Percentiles rank a stretch among this genome's conserved stretches.
Conservation (phyloP, 202 grass and related monocot genomes). For the Carex arenaria region DNA sequence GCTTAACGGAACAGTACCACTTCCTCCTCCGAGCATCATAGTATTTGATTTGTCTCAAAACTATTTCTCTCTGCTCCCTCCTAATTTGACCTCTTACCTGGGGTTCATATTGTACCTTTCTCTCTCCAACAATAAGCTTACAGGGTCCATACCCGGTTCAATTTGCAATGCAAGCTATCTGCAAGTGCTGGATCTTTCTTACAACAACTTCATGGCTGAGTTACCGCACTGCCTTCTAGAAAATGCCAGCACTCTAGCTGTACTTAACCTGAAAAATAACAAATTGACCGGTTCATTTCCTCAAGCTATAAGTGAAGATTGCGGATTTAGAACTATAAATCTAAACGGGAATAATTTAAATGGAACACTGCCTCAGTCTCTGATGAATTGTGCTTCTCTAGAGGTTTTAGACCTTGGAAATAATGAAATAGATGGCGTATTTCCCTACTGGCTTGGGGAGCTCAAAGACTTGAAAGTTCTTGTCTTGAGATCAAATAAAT, state of each 20-base stretch:
- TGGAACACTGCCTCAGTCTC: slow-evolving; percentile 22
- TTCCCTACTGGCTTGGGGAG: slow-evolving; percentile 44
- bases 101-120: not conserved
- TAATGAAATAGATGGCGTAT: slow-evolving; percentile 35
- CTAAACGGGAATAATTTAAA: slow-evolving; percentile 31
- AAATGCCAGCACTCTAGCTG: not conserved
- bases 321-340: slow-evolving; percentile 34
- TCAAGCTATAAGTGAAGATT: slow-evolving; percentile 10
- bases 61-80: slow-evolving; percentile 23
- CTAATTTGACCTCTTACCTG: slow-evolving; percentile 20
- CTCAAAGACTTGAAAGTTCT: slow-evolving; percentile 35
- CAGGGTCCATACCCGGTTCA: slow-evolving; percentile 23
- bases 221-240: slow-evolving; percentile 45
- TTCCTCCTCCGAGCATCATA: not conserved
- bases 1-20: slow-evolving; percentile 41
- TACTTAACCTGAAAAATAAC: slow-evolving; percentile 47
- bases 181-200: slow-evolving; percentile 34
- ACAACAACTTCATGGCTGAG: slow-evolving; percentile 41
- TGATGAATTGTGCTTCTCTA: slow-evolving; percentile 22
- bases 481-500: slow-evolving; percentile 39
- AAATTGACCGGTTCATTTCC: slow-evolving; percentile 31
- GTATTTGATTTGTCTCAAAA: slow-evolving; percentile 50
- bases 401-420: slow-evolving; percentile 48
- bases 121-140: slow-evolving; percentile 40
- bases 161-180: slow-evolving; percentile 37